A percentile compares a stretch with the other conserved stretches of the same genome.
These are phyloP conservation scores for Hagleromyces aurorensis DNA, from an alignment of 805 yeast species.

Conservation along the genomic window DNA sequence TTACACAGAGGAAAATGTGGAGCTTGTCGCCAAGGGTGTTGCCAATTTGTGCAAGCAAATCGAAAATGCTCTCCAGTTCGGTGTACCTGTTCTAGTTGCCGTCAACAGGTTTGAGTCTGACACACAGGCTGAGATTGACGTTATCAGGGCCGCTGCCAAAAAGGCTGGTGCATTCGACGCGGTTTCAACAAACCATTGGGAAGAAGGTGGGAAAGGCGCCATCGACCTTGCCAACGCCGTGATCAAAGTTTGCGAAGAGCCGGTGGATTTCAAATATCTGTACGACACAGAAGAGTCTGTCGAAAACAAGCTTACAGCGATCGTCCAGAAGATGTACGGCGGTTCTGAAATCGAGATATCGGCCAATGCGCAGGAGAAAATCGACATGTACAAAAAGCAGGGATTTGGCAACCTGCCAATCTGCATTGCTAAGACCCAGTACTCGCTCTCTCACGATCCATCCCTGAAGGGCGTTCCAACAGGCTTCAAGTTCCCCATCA, in stretches of 20 bases:
- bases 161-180: conserved; percentile 94
- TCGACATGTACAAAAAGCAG: conserved; percentile 73
- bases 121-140: conserved; percentile 68
- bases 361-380: conserved; percentile 73
- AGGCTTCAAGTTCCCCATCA: conserved; percentile 87
- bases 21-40: conserved; percentile 68
- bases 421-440: conserved; percentile 96
- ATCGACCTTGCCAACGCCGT: conserved; percentile 77
- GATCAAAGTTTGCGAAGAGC: conserved; percentile 53
- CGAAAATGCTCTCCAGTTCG: conserved; percentile 71
- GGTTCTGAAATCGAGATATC: conserved; percentile 77
- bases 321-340: conserved; percentile 88
- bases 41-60: conserved; percentile 88
- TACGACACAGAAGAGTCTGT: conserved; percentile 67
- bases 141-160: conserved; percentile 70
- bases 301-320: conserved; percentile 68
- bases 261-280: conserved; percentile 47
- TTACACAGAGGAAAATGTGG: conserved; percentile 75
- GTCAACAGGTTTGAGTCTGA: conserved; percentile 84
- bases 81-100: conserved; percentile 91
- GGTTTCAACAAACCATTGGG: conserved; percentile 89
- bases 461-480: conserved; percentile 89
- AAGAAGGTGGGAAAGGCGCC: conserved; percentile 91
- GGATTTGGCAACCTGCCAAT: conserved; percentile 89
- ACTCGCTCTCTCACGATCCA: conserved; percentile 92